Evolutionary conservation across 345 rosid genomes (phyloP).

Genomic region (Salix arbutifolia): DNA sequence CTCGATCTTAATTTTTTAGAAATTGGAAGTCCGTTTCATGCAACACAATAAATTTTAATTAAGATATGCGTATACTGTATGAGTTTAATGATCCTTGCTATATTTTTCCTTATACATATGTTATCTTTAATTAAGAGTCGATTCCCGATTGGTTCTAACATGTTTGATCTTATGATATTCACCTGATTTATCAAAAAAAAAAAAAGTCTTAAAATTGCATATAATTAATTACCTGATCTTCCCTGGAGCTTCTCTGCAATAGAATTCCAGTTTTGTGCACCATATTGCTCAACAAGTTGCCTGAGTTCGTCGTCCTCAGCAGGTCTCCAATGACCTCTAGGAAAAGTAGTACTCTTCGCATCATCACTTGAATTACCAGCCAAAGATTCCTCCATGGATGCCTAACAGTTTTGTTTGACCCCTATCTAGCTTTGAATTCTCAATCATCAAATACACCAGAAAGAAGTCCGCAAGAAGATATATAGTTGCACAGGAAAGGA

Average conservation of each 20-base stretch:
- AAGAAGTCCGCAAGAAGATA: slow-evolving; percentile 40
- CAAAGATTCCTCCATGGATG: slow-evolving; percentile 15
- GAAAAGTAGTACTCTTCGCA: slow-evolving; percentile 7
- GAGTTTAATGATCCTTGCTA: not conserved
- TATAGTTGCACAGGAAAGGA: slow-evolving; percentile 25
- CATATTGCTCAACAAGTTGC: slow-evolving; percentile 31
- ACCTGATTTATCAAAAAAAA: not conserved
- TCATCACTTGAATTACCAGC: slow-evolving; percentile 11
- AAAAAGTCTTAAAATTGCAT: not conserved
- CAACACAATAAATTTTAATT: not conserved
- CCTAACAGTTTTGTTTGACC: not conserved
- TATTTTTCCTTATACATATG: not conserved
- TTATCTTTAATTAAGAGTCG: not conserved
- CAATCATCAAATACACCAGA: slow-evolving; percentile 28
- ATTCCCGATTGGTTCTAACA: not conserved
- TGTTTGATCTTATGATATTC: not conserved
- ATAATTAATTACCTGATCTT: slow-evolving; percentile 24
- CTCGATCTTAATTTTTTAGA: not conserved
- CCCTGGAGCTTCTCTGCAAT: slow-evolving; percentile 32
- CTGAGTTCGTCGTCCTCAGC: slow-evolving; percentile 32
- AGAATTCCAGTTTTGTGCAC: slow-evolving; percentile 34
- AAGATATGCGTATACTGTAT: not conserved
- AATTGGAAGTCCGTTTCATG: not conserved
- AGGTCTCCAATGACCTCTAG: slow-evolving; percentile 35
- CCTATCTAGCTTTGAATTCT: not conserved